phyloP scores from a whole-genome alignment of 2,329 filamentous ascomycete species.

The Diplocarpon mali region DNA sequence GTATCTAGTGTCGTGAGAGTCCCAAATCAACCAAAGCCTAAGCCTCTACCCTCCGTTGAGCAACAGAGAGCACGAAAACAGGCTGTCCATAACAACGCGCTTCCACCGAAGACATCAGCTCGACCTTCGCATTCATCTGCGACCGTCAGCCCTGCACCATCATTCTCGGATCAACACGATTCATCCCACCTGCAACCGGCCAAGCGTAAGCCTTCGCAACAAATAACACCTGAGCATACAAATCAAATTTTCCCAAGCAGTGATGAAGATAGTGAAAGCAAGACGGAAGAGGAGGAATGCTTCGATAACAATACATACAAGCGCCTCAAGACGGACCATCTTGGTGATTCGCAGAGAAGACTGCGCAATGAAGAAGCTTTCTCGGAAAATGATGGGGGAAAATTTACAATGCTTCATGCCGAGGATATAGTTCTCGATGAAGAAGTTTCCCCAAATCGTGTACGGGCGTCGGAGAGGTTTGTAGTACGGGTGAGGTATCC shows the following conservation, averaged over 20 bases:
- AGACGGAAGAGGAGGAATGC: constrained; percentile 4
- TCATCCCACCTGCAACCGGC: constrained; percentile 6
- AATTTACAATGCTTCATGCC: constrained; percentile 42
- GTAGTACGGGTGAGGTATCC: constrained; percentile 72
- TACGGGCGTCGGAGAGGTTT: constrained; percentile 23
- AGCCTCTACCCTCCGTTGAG: constrained; percentile 3
- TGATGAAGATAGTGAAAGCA: constrained; percentile 5
- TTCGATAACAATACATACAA: constrained; percentile 10
- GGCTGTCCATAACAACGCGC: neutral
- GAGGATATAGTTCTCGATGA: constrained; percentile 42
- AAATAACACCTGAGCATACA: constrained; percentile 9
- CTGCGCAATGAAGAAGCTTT: constrained; percentile 21
- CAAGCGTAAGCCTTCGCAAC: constrained; percentile 15
- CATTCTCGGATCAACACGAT: constrained; percentile 4
- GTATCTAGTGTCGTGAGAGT: constrained; percentile 1
- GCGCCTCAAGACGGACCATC: constrained; percentile 14
- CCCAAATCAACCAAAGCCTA: neutral
- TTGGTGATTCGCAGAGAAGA: constrained; percentile 19
- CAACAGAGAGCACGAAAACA: neutral
- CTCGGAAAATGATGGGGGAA: constrained; percentile 14
- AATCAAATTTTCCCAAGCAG: too few relatives aligned
- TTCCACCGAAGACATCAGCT: neutral
- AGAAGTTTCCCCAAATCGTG: constrained; percentile 32
- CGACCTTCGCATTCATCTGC: constrained; percentile 1
- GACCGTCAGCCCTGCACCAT: constrained; percentile 1